phyloP scores from a whole-genome alignment of 2,329 filamentous ascomycete species.

The Neopestalotiopsis clavispora region DNA sequence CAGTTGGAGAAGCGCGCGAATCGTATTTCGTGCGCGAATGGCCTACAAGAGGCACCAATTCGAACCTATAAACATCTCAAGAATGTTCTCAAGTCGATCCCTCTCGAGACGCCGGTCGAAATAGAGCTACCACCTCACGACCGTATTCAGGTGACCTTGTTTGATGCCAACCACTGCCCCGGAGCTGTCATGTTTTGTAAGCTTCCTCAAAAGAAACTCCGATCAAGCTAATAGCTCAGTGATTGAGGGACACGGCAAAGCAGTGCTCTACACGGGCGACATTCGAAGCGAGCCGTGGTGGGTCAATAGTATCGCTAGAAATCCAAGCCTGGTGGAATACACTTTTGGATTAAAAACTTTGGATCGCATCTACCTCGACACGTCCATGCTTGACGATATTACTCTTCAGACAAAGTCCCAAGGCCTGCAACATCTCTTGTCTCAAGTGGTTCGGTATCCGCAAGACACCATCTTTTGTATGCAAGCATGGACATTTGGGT shows the following conservation, averaged over 20 bases:
- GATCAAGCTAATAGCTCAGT: conserved; percentile 46
- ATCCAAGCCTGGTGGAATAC: conserved; percentile 78
- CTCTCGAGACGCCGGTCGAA: conserved; percentile 76
- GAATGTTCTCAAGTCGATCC: conserved; percentile 77
- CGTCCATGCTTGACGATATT: conserved; percentile 66
- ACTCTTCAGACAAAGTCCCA: conserved; percentile 69
- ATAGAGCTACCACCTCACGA: conserved; percentile 75
- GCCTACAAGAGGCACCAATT: conserved; percentile 75
- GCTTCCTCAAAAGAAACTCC: conserved; percentile 26
- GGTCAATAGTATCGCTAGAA: conserved; percentile 73
- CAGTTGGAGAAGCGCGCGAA: conserved; percentile 79
- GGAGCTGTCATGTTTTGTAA: conserved; percentile 87
- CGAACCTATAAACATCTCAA: conserved; percentile 79
- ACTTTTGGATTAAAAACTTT: conserved; percentile 67
- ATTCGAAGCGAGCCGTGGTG: conserved; percentile 87
- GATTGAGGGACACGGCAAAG: conserved; percentile 74
- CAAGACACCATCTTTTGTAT: conserved; percentile 80
- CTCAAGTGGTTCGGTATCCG: conserved; percentile 71
- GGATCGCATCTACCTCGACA: conserved; percentile 88
- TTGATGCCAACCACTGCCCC: conserved; percentile 91
- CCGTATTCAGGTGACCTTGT: conserved; percentile 78
- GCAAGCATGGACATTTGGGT: conserved; percentile 89
- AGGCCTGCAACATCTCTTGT: conserved; percentile 75
- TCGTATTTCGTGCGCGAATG: conserved; percentile 80
- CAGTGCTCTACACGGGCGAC: conserved; percentile 88